Percentiles rank a stretch among this genome's conserved stretches.
Conservation (phyloP, 2,329 filamentous ascomycete species). For the Ceratocystis harringtonii region DNA sequence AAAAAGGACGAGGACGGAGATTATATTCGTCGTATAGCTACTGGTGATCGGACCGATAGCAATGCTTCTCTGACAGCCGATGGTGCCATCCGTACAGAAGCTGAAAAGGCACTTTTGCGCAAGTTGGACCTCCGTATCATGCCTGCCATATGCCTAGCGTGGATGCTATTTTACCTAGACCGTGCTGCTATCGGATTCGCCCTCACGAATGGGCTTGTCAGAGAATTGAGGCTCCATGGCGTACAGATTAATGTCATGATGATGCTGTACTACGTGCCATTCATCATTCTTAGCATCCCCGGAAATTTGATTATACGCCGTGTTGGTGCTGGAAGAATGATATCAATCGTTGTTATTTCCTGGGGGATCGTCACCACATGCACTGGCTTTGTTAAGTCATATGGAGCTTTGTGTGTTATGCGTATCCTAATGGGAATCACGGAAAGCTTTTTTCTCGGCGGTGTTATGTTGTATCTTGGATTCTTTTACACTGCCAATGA, state of each 20-base stretch:
- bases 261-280: conserved; percentile 20
- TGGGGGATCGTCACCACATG: conserved; percentile 20
- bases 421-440: conserved; percentile 20
- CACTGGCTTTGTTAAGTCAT: conserved; percentile 20
- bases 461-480: conserved; percentile 21
- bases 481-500: conserved; percentile 21
- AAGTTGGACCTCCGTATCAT: conserved; percentile 18
- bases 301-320: conserved; percentile 20
- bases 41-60: not conserved
- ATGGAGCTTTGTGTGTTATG: conserved; percentile 19
- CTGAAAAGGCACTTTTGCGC: conserved; percentile 4
- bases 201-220: conserved; percentile 41
- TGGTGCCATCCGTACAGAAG: not conserved
- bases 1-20: conserved; percentile 12
- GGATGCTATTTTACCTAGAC: conserved; percentile 18
- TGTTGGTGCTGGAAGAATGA: conserved; percentile 19
- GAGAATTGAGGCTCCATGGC: conserved; percentile 41
- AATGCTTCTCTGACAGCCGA: not conserved
- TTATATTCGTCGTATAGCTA: conserved; percentile 1
- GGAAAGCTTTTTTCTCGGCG: conserved; percentile 20
- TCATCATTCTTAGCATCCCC: conserved; percentile 21
- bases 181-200: conserved; percentile 24
- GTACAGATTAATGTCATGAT: conserved; percentile 37
- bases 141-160: conserved; percentile 17
- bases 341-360: conserved; percentile 18